phyloP scores from a whole-genome alignment of 495 filamentous ascomycete genomes.

The Peziza echinospora region DNA sequence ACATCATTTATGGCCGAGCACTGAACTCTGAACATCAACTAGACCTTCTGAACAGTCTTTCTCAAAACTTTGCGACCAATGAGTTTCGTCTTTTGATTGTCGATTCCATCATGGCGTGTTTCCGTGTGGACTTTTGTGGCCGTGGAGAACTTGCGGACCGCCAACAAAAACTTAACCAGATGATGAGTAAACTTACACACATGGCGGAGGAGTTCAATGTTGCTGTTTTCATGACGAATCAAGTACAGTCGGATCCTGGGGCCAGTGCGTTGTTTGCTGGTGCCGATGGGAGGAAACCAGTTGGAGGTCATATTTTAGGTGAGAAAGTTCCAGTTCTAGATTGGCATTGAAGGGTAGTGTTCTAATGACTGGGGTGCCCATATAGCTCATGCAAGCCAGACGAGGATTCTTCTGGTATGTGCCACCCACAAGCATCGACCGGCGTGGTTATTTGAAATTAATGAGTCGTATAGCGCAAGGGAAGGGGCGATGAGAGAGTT shows the following conservation, averaged over 20 bases:
- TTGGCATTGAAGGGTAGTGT: too few relatives aligned
- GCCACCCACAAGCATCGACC: not conserved
- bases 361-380: too few relatives aligned
- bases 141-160: conserved; percentile 56
- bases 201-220: conserved; percentile 71
- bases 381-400: conserved; percentile 58
- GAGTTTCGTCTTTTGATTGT: conserved; percentile 54
- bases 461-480: conserved; percentile 31
- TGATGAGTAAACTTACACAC: conserved; percentile 45
- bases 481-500: conserved; percentile 56
- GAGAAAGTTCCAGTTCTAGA: too few relatives aligned
- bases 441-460: not conserved
- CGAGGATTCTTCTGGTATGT: conserved; percentile 38
- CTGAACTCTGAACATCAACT: conserved; percentile 53
- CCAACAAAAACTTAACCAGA: conserved; percentile 54
- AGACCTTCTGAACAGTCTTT: conserved; percentile 45
- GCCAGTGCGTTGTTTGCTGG: conserved; percentile 60
- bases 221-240: conserved; percentile 59
- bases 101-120: conserved; percentile 62
- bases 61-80: conserved; percentile 41
- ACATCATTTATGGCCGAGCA: conserved; percentile 51
- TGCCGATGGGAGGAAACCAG: conserved; percentile 52
- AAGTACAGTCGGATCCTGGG: conserved; percentile 64
- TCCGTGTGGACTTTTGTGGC: conserved; percentile 52
- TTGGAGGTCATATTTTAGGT: conserved; percentile 64